Evolutionary conservation across 2,329 filamentous ascomycete species (phyloP), one percentile per base, ranked within the genome.

Genomic region (Cytospora chrysosperma): DNA sequence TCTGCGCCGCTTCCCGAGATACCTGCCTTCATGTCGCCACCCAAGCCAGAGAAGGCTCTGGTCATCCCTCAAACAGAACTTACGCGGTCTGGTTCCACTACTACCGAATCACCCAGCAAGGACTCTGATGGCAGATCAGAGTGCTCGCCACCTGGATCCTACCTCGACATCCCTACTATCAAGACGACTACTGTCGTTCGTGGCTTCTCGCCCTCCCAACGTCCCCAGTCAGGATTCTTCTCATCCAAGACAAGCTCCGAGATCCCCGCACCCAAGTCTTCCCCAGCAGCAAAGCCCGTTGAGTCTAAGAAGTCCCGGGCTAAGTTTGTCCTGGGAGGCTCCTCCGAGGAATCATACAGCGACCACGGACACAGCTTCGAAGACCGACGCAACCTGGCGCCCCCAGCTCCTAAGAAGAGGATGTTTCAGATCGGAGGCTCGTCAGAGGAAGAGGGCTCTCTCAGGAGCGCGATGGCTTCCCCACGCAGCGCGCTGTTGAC

Each of bases 381-480:
- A 15, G 80, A 84, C 26, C 57, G 64, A 15, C 61, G 56, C 27
- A 64, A 57, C 24, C 64, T 65, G 72, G 59, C 77, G 75, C 67
- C 75, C 75, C 61, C 75, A 73, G 70, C 61, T 73, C 62, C 62
- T 7, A 71, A 76, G 71, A 74, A 68, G 61, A 76, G 76, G 69
- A 79, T 82, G 74, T 85, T 86, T 72, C 78, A 81, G 68, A 75
- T 85, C 63, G 82, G 83, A 24, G 82, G 76, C 52, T 85, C 82
- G 0, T 93, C 89, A 32, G 92, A 93, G 69, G 92, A 95, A 65
- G 88, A 91, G 67, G 91, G 88, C 74, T 96, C 92, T 0, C 83
- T 92, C 68, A 81, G 81, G 77, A 83, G 80, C 65, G 77, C 80
- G 1, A 72, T 85, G 71, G 70, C 81, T 71, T 75, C 81, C 64